Evolutionary conservation across 23 red algal genomes (phyloP), one percentile per base, ranked within the genome.

Genomic region (Gracilariopsis chorda): DNA sequence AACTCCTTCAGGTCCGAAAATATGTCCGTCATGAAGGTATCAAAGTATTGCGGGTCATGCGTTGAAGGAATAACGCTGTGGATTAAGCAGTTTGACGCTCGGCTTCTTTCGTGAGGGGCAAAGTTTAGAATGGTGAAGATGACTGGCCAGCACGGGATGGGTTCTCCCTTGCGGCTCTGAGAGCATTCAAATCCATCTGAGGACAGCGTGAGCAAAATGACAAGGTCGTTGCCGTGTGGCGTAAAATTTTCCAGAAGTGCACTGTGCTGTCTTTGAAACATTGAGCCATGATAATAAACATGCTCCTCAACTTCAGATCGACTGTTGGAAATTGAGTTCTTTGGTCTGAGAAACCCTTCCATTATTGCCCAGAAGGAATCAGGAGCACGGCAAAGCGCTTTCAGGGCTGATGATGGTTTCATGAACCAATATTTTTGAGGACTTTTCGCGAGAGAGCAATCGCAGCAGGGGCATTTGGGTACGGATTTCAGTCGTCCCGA

Each of bases 41-140:
- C 72, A 27, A 77, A 77, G 72, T 55, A 52, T 14, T 77, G 40
- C 0, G 45, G 43, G 44, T 77, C 72, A 55, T 77, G 72, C 36
- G 42, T 21, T 35, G 45, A 49, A 12, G 43, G 44, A 52, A 77
- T 41, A 16, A 77, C 4, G 9, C 16, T 28, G 24, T 30, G 1
- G 36, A 77, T 32, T 3, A 77, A n/a, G 30, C 40, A 51, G 0
- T 53, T 77, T 1, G 72, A 51, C 4, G 72, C 72, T 51, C 51
- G 62, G 32, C 32, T 68, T 41, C 62, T 30, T 68, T 68, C 33
- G 21, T 25, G 17, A 3, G 48, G 48, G 19, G 3, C 29, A 14
- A 43, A 34, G 29, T 77, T 77, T 21, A 77, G 44, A 52, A 77
- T 13, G 0, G 21, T 77, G 19, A 10, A 48, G 1, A 77, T 37